A percentile compares a stretch with the other conserved stretches of the same genome.
Evolutionary conservation across 441 rosid genomes (phyloP).

Genomic region (Gossypium trilobum): DNA sequence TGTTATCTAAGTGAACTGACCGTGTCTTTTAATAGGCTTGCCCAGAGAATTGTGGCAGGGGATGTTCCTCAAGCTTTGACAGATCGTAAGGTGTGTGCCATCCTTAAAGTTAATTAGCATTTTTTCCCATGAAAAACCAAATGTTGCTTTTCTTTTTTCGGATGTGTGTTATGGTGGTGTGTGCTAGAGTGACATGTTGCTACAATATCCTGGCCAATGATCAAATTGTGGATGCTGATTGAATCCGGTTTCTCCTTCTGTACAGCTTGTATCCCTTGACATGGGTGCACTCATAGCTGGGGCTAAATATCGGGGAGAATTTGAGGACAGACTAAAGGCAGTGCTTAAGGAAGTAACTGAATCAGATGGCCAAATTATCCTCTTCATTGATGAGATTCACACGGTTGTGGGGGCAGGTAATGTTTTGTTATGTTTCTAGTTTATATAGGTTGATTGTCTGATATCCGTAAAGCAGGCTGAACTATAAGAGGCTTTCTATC

Average conservation of each 20-base stretch:
- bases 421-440: background rate
- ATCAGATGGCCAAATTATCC: constrained; percentile 76
- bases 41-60: constrained; percentile 93
- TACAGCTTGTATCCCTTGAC: constrained; percentile 80
- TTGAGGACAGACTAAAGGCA: constrained; percentile 93
- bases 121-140: background rate
- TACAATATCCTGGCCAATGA: background rate
- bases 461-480: background rate
- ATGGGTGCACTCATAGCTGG: constrained; percentile 98
- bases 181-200: background rate
- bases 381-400: constrained; percentile 95
- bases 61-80: constrained; percentile 98
- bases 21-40: constrained; percentile 52
- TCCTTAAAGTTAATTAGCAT: background rate
- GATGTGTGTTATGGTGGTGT: background rate
- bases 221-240: constrained; percentile 9
- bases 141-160: background rate
- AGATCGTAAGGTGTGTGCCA: constrained; percentile 67
- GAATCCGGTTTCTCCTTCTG: background rate
- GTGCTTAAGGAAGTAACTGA: constrained; percentile 85
- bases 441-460: background rate
- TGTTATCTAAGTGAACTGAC: background rate
- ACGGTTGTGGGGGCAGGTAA: constrained; percentile 96
- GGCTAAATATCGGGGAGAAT: constrained; percentile 97
- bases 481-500: background rate